These are phyloP conservation scores for Aspergillus carlsbadensis DNA, from an alignment of 495 filamentous ascomycete genomes.

Conservation along the genomic window DNA sequence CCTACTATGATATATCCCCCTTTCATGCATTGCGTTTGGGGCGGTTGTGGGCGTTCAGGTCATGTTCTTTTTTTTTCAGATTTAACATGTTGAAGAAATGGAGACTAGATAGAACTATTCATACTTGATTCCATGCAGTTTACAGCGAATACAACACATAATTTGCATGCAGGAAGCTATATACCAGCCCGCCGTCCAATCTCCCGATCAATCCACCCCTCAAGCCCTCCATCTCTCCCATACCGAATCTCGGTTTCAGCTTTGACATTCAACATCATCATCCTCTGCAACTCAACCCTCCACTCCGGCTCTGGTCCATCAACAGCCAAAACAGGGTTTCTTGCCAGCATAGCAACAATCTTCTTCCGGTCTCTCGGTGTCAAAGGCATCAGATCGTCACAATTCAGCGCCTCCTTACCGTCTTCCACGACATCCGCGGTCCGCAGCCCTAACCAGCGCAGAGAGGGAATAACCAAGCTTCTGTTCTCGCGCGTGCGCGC, in stretches of 20 bases:
- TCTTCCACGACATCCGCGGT: slow-evolving; percentile 53
- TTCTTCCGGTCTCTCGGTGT: slow-evolving; percentile 66
- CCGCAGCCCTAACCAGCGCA: slow-evolving; percentile 76
- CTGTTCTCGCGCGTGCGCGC: slow-evolving; percentile 69
- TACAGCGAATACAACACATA: too few species aligned
- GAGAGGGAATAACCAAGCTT: slow-evolving; percentile 51
- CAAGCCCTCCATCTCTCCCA: slow-evolving; percentile 54
- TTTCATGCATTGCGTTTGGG: background rate
- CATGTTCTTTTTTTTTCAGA: background rate
- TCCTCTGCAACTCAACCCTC: slow-evolving; percentile 71
- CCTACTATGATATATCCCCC: background rate
- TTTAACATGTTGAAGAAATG: background rate
- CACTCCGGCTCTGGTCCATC: slow-evolving; percentile 53
- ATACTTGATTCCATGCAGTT: too few species aligned
- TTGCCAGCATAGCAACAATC: slow-evolving; percentile 63
- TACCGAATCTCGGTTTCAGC: slow-evolving; percentile 87
- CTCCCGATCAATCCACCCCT: slow-evolving; percentile 60
- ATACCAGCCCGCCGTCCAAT: slow-evolving; percentile 16
- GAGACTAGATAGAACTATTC: background rate
- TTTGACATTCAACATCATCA: slow-evolving; percentile 85
- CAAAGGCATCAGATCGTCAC: slow-evolving; percentile 51
- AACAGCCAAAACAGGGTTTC: slow-evolving; percentile 44
- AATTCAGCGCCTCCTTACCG: slow-evolving; percentile 17
- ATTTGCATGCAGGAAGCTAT: too few species aligned
- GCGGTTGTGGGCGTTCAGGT: background rate